A percentile compares a stretch with the other conserved stretches of the same genome.
These are phyloP conservation scores for Amaranthus palmeri DNA, from an alignment of 148 eudicot genomes.

Conservation along the genomic window DNA sequence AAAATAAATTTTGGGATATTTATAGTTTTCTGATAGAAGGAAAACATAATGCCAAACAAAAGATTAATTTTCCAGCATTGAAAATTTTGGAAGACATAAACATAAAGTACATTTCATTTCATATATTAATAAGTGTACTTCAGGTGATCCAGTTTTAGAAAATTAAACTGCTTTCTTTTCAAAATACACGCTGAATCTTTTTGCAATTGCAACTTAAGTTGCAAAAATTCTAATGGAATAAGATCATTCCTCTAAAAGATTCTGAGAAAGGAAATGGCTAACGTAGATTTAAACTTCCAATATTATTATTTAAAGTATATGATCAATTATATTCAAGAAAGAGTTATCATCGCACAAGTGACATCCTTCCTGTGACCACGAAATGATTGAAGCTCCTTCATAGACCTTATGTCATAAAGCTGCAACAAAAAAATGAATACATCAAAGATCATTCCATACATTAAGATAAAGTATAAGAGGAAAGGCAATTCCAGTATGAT, in stretches of 20 bases:
- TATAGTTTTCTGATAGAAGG: not conserved
- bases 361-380: conserved; percentile 96
- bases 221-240: not conserved
- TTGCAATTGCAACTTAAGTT: not conserved
- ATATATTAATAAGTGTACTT: not conserved
- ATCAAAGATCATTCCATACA: conserved; percentile 8
- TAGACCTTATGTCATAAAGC: conserved; percentile 97
- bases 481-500: not conserved
- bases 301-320: not conserved
- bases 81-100: not conserved
- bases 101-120: not conserved
- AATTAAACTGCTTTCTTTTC: not conserved
- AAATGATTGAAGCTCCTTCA: conserved; percentile 97
- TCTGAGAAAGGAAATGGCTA: too few relatives aligned
- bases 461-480: not conserved
- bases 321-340: not conserved
- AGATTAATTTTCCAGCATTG: not conserved
- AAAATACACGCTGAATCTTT: not conserved
- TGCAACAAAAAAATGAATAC: conserved; percentile 28
- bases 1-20: not conserved
- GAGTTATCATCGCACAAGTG: conserved; percentile 46
- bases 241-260: not conserved
- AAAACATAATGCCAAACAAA: not conserved
- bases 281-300: not conserved
- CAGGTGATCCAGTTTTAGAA: not conserved